Evolutionary conservation across 768 basidiomycete genomes (phyloP).

Genomic region (Cubamyces sp.): DNA sequence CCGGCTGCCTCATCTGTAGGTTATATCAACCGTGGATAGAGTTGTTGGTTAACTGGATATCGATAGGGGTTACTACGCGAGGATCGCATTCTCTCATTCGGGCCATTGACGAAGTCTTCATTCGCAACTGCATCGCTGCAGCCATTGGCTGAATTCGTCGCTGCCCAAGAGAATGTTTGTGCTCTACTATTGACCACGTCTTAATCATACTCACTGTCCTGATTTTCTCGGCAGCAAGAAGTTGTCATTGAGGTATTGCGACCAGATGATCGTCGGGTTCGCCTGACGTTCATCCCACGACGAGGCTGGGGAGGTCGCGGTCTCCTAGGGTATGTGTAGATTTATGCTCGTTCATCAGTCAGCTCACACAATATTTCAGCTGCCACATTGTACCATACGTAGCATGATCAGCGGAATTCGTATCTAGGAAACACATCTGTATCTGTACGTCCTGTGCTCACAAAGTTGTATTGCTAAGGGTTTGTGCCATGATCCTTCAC

Average conservation of each 20-base stretch:
- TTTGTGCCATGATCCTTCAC: neutral
- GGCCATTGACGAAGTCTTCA: constrained; percentile 55
- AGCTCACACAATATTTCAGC: constrained; percentile 4
- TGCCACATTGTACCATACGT: constrained; percentile 31
- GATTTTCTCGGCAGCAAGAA: constrained; percentile 47
- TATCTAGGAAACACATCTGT: neutral
- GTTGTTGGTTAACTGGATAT: constrained; percentile 5
- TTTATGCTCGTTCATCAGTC: neutral
- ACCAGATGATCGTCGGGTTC: constrained; percentile 43
- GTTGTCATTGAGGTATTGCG: constrained; percentile 64
- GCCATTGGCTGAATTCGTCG: constrained; percentile 74
- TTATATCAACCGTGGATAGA: constrained; percentile 23
- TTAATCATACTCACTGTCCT: neutral
- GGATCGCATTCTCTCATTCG: constrained; percentile 79
- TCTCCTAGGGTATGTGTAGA: constrained; percentile 66
- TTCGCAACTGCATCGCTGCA: constrained; percentile 62
- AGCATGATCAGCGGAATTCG: neutral
- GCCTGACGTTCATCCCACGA: constrained; percentile 29
- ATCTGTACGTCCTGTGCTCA: constrained; percentile 41
- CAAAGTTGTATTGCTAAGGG: constrained; percentile 58
- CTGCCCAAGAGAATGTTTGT: constrained; percentile 78
- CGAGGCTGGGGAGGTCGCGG: constrained; percentile 87
- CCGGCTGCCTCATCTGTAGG: constrained; percentile 84
- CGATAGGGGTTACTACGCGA: constrained; percentile 66
- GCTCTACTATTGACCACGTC: neutral